Evolutionary conservation across 306 rosid species (phyloP), one percentile per base, ranked within the genome.

Genomic region (Fragaria ananassa): DNA sequence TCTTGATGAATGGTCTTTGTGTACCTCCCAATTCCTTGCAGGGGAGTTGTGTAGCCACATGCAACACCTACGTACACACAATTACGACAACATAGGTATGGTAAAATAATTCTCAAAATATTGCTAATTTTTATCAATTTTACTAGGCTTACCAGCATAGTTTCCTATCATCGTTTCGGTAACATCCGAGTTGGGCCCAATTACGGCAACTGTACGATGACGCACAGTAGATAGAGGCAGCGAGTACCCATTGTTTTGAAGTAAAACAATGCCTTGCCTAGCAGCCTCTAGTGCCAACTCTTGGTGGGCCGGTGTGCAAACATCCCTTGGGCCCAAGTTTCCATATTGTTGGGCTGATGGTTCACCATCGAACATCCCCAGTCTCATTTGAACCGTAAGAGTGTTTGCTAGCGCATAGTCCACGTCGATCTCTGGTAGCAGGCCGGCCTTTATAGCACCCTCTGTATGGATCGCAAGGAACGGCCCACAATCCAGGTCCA

Each of bases 151-250:
- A 93, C 95, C 97, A 0, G 98, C 99, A 64, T 95, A 95, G 41
- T 95, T 95, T 15, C 99, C 99, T 0, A 95, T 90, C 99, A 95
- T 95, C 4, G 99, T 95, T 11, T 68, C 90, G 0, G 97, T 89
- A 37, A 76, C 99, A 10, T 92, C 92, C 0, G 97, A 87, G 75
- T 92, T 95, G 10, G 99, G 99, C 18, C 99, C 99, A 66, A 95
- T 87, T 8, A 95, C 97, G 0, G 92, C 97, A 3, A 95, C 88
- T 1, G 84, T 89, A 19, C 83, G 88, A 27, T 76, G 85, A 2
- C 74, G 80, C 0, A 6, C 0, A 13, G 88, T 80, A 56, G 92
- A 87, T 12, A 92, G 41, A 8, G 99, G 99, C 45, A 95, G 15
- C 0, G 91, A 8, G 13, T 75, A 75, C 19, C 83, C 81, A 8